phyloP scores from a whole-genome alignment of 768 basidiomycete genomes.

The Pleurotus citrinopileatus region DNA sequence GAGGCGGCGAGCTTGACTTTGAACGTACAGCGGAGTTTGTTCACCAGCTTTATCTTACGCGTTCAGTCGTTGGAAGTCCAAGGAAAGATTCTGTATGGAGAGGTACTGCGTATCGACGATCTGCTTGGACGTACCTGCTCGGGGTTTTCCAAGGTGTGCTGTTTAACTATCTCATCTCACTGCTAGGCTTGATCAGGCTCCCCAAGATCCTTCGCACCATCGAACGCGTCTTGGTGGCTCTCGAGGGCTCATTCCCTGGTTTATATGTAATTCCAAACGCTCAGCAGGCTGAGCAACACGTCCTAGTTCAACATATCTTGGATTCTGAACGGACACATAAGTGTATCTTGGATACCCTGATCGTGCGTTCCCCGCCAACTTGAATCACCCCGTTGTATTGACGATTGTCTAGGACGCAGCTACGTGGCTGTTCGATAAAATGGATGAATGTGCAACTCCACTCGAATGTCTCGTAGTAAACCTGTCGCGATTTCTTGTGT shows the following conservation, averaged over 20 bases:
- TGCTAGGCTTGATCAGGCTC: too few relatives aligned
- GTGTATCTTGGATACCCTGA: conserved; percentile 22
- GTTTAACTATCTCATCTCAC: too few relatives aligned
- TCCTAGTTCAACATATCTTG: conserved; percentile 27
- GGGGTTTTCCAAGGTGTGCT: conserved; percentile 32
- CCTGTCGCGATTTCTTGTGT: conserved; percentile 23
- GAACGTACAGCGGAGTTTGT: conserved; percentile 26
- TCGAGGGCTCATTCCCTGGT: conserved; percentile 34
- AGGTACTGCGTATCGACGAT: conserved; percentile 36
- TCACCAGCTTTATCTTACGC: conserved; percentile 32
- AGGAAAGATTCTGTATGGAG: conserved; percentile 31
- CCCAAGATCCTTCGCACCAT: conserved; percentile 34
- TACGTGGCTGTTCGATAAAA: conserved; percentile 23
- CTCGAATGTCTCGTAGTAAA: conserved; percentile 26
- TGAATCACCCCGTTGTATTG: not conserved
- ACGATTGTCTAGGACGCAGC: conserved; percentile 37
- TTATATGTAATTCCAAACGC: conserved; percentile 28
- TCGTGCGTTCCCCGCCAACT: conserved; percentile 26
- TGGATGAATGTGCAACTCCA: conserved; percentile 15
- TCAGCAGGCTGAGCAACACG: conserved; percentile 20
- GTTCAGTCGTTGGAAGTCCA: conserved; percentile 32
- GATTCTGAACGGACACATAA: conserved; percentile 30
- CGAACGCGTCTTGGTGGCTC: conserved; percentile 27
- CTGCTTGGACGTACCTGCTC: conserved; percentile 27
- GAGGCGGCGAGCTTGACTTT: conserved; percentile 28